A percentile compares a stretch with the other conserved stretches of the same genome.
Evolutionary conservation across 2,329 filamentous ascomycete genomes (phyloP).

Genomic region (Trichoderma breve): DNA sequence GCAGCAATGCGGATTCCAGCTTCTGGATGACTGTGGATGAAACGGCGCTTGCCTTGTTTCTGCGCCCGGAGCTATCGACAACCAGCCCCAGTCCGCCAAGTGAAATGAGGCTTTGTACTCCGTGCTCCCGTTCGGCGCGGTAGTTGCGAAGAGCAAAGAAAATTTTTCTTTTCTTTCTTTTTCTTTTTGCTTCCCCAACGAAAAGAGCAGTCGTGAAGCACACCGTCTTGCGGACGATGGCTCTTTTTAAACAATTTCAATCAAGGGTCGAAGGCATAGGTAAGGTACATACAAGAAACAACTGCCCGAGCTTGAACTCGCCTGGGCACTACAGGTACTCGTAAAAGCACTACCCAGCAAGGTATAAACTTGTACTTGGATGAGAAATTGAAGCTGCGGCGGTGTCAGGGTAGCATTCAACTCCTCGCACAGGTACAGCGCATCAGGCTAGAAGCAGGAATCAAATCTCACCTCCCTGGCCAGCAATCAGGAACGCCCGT

Average conservation of each 20-base stretch:
- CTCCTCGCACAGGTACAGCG: neutral
- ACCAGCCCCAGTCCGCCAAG: neutral
- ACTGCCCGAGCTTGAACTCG: neutral
- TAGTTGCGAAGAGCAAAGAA: neutral
- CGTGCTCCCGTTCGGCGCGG: neutral
- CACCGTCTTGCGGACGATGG: neutral
- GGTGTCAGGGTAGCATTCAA: neutral
- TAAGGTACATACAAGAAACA: neutral
- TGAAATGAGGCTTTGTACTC: neutral
- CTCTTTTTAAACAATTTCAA: neutral
- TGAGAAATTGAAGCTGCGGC: neutral
- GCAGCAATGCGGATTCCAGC: neutral
- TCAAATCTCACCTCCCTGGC: neutral
- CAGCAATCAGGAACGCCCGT: neutral
- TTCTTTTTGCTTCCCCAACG: neutral
- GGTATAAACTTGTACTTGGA: neutral
- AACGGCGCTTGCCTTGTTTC: constrained; percentile 15
- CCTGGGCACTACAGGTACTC: neutral
- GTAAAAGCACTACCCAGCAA: neutral
- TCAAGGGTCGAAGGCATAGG: neutral
- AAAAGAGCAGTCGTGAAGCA: neutral
- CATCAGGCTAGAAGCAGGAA: neutral
- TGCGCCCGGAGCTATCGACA: constrained; percentile 1
- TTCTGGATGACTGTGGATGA: neutral
- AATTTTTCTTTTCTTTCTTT: neutral